These are phyloP conservation scores for Amaranthus tricolor DNA, from an alignment of 179 eudicot genomes.

Conservation along the genomic window DNA sequence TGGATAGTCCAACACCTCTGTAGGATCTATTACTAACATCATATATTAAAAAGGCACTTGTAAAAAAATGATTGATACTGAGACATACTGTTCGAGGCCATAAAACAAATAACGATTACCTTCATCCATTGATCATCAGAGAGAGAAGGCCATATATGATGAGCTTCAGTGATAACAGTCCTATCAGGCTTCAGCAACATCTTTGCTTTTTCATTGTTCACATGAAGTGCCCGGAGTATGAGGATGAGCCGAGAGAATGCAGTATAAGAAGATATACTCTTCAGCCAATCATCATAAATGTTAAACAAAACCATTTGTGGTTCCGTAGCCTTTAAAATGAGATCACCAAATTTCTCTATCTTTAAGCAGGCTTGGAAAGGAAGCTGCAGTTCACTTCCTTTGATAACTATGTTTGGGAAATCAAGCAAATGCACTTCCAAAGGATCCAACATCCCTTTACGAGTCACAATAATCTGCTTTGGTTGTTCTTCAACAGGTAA, in stretches of 20 bases:
- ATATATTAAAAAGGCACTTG: too few species aligned
- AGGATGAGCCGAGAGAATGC: slow-evolving; percentile 95
- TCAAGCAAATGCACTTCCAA: slow-evolving; percentile 96
- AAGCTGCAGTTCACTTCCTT: slow-evolving; percentile 97
- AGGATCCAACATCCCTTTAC: slow-evolving; percentile 98
- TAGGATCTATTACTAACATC: too few species aligned
- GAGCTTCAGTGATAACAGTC: slow-evolving; percentile 92
- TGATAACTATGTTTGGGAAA: slow-evolving; percentile 97
- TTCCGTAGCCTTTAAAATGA: slow-evolving; percentile 91
- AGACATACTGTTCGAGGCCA: too few species aligned
- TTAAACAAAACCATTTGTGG: slow-evolving; percentile 99
- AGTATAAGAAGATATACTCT: slow-evolving; percentile 97
- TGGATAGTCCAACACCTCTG: too few species aligned
- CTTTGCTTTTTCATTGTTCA: slow-evolving; percentile 98
- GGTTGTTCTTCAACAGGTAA: slow-evolving; percentile 99
- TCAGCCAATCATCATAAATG: slow-evolving; percentile 98
- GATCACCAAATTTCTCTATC: slow-evolving; percentile 98
- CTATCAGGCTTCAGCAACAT: slow-evolving; percentile 98
- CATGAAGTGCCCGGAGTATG: slow-evolving; percentile 94
- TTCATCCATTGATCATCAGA: slow-evolving; percentile 98
- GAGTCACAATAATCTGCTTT: slow-evolving; percentile 92
- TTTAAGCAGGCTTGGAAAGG: slow-evolving; percentile 99
- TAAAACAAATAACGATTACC: slow-evolving; percentile 37
- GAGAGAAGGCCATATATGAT: slow-evolving; percentile 98
- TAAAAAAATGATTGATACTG: too few species aligned